Percentiles rank a stretch among this genome's conserved stretches.
These are phyloP conservation scores for Betula pendula DNA, from an alignment of 306 rosid genomes.

Conservation along the genomic window DNA sequence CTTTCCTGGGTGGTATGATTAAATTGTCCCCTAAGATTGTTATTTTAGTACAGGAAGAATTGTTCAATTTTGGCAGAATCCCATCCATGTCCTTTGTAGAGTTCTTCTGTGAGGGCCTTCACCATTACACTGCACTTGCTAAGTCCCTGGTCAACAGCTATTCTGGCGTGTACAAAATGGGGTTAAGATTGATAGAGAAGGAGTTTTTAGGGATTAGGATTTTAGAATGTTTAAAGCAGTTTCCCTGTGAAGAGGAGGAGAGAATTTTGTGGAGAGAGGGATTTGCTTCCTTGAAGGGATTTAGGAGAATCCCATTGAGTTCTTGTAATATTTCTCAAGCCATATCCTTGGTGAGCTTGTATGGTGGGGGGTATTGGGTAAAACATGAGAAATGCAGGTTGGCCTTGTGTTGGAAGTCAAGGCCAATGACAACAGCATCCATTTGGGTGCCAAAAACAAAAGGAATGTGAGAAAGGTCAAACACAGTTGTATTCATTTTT, in stretches of 20 bases:
- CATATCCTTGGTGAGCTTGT: constrained; percentile 56
- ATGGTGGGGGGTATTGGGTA: constrained; percentile 63
- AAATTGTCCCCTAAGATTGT: constrained; percentile 57
- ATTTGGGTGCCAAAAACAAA: constrained; percentile 51
- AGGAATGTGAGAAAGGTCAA: constrained; percentile 19
- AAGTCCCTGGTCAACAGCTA: constrained; percentile 50
- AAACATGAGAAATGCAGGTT: constrained; percentile 44
- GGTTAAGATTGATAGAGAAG: constrained; percentile 44
- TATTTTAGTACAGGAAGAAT: constrained; percentile 63
- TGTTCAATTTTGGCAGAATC: constrained; percentile 47
- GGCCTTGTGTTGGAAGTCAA: constrained; percentile 64
- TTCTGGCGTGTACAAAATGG: constrained; percentile 32
- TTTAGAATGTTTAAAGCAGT: constrained; percentile 54
- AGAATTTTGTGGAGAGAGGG: constrained; percentile 43
- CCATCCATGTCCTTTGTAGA: constrained; percentile 63
- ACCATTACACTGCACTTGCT: constrained; percentile 54
- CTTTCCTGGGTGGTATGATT: constrained; percentile 40
- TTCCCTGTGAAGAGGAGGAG: constrained; percentile 46
- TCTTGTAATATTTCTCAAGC: constrained; percentile 59
- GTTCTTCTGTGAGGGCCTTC: constrained; percentile 72
- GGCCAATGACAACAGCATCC: constrained; percentile 60
- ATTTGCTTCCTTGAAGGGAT: constrained; percentile 42
- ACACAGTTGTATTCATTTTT: neutral
- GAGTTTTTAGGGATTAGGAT: constrained; percentile 56
- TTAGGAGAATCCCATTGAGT: constrained; percentile 48